These are phyloP conservation scores for Apophysomyces variabilis DNA, from an alignment of 371 early-diverging fungal genomes.

Conservation along the genomic window DNA sequence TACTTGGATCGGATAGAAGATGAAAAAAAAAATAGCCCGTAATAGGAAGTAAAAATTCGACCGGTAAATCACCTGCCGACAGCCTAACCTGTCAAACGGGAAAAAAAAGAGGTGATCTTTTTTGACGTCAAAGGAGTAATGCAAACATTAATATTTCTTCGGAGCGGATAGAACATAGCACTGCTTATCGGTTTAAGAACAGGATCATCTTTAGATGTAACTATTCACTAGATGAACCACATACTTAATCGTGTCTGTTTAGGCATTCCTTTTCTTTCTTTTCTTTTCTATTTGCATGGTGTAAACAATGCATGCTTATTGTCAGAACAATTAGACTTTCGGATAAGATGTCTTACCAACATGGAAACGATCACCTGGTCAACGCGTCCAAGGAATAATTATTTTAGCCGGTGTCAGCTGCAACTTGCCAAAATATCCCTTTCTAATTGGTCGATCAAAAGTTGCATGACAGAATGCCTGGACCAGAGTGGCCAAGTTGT, in stretches of 20 bases:
- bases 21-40: not conserved
- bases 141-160: too few relatives aligned
- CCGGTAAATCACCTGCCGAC: constrained; percentile 7
- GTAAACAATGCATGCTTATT: too few relatives aligned
- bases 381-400: not conserved
- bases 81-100: constrained; percentile 2
- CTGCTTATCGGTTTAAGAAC: too few relatives aligned
- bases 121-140: not conserved
- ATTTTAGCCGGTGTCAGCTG: constrained; percentile 6
- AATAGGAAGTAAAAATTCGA: not conserved
- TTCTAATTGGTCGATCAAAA: not conserved
- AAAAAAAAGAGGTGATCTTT: not conserved
- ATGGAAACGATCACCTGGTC: constrained; percentile 3
- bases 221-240: too few relatives aligned
- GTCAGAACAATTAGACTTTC: not conserved
- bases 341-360: not conserved
- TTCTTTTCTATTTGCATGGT: too few relatives aligned
- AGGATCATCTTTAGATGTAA: too few relatives aligned
- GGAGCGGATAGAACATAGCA: too few relatives aligned
- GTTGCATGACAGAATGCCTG: not conserved
- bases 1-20: not conserved
- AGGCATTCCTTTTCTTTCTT: not conserved
- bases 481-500: not conserved
- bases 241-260: too few relatives aligned
- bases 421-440: not conserved